Evolutionary conservation across 441 rosid species (phyloP), one percentile per base, ranked within the genome.

Genomic region (Populus trichocarpa): DNA sequence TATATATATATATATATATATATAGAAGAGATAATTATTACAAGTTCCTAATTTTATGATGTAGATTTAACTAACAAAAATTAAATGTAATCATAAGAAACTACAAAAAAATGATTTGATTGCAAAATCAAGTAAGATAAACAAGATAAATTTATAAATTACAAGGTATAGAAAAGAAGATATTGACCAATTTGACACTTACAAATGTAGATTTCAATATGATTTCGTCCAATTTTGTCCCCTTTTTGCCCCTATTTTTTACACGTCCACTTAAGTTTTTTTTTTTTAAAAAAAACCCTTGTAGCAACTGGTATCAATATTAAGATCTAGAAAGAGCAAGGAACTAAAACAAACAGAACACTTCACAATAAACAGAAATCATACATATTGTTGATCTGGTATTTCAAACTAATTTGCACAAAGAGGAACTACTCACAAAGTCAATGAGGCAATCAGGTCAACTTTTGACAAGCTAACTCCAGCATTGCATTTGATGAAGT

Each of bases 401-500:
- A 59, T 59, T 59, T 59, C 5, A 59, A n/a, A 59, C 9, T n/a
- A 3, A 59, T n/a, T 59, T 59, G 64, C 12, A 59, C 25, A 8
- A 70, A 38, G 77, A 66, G 64, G 38, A 38, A 65, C 20, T 50
- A 84, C 98, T 87, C 88, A 96, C 98, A 96, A 69, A 69, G 92
- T 83, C 82, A 96, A 71, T 13, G 98, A 85, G 74, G 97, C 92
- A 81, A 91, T 83, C 20, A 96, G 77, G 79, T 96, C 97, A 0
- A 79, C 83, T 81, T 89, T 94, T 35, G 86, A 75, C 85, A 87
- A 89, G 88, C 85, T 90, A 70, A 91, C 28, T 8, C 95, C 98
- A 86, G 90, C 96, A 84, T 92, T 91, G 84, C 84, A 89, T 84
- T 93, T 91, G 76, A 89, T 89, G 86, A 94, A 90, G 79, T 88